Conservation (phyloP, 2,329 filamentous ascomycete genomes). For the Sporothrix schenckii region DNA sequence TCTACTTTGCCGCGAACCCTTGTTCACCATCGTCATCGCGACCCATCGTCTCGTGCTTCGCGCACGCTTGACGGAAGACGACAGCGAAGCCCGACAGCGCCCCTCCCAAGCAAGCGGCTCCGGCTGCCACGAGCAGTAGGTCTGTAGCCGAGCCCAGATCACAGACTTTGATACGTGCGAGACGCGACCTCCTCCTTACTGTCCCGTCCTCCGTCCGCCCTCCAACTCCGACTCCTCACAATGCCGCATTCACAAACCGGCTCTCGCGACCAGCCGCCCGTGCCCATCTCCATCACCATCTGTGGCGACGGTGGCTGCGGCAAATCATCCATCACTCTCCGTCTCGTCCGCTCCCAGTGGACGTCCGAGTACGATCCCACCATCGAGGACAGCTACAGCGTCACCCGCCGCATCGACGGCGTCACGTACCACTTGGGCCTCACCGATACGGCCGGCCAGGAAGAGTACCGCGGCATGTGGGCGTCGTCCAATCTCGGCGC, state of each 20-base stretch:
- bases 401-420: conserved; percentile 78
- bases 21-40: background rate
- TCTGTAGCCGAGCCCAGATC: background rate
- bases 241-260: conserved; percentile 34
- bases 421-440: conserved; percentile 77
- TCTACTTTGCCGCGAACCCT: background rate
- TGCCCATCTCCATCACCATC: conserved; percentile 75
- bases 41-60: background rate
- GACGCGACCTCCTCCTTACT: background rate
- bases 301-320: conserved; percentile 84
- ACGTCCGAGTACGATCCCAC: conserved; percentile 81
- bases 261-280: conserved; percentile 46
- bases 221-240: background rate
- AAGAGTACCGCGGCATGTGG: conserved; percentile 89
- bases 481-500: conserved; percentile 74
- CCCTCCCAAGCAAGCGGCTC: conserved; percentile 14
- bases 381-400: conserved; percentile 82
- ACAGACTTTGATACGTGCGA: background rate
- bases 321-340: conserved; percentile 82
- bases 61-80: background rate
- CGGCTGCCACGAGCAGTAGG: conserved; percentile 25
- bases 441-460: conserved; percentile 85
- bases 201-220: background rate
- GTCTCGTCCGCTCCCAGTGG: conserved; percentile 80
- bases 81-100: background rate